Percentiles rank a stretch among this genome's conserved stretches.
Evolutionary conservation across 2,329 filamentous ascomycete species (phyloP).

Genomic region (Curvularia sp.): DNA sequence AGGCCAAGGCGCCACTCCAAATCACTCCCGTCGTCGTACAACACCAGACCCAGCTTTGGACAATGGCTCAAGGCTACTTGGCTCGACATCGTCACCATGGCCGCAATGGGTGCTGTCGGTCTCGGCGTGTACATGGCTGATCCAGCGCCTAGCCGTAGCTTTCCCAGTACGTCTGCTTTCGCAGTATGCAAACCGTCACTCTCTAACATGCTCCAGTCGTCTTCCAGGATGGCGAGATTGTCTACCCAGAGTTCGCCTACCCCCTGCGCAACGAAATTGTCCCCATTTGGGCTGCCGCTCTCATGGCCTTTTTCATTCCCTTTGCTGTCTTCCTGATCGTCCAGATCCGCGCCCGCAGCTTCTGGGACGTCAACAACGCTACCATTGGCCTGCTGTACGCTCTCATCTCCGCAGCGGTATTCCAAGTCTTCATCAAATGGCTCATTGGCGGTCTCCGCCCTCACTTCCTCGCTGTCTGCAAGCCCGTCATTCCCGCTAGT

Average conservation of each 20-base stretch:
- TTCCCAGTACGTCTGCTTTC: slow-evolving; percentile 54
- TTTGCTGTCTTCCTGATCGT: slow-evolving; percentile 69
- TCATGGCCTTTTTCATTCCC: slow-evolving; percentile 70
- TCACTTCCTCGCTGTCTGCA: slow-evolving; percentile 74
- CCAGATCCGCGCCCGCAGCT: slow-evolving; percentile 67
- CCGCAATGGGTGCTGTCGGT: slow-evolving; percentile 68
- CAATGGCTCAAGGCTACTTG: slow-evolving; percentile 74
- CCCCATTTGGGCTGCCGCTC: slow-evolving; percentile 73
- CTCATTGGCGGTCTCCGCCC: slow-evolving; percentile 71
- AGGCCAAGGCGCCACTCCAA: slow-evolving; percentile 19
- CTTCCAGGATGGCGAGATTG: slow-evolving; percentile 71
- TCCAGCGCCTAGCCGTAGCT: slow-evolving; percentile 72
- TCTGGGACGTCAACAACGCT: slow-evolving; percentile 70
- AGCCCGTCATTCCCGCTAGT: slow-evolving; percentile 62
- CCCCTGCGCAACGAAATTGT: slow-evolving; percentile 66
- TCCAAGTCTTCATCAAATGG: slow-evolving; percentile 79
- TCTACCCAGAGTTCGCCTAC: slow-evolving; percentile 74
- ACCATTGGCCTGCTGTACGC: slow-evolving; percentile 73
- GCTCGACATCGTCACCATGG: slow-evolving; percentile 73
- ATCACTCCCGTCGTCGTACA: slow-evolving; percentile 32
- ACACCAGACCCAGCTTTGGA: slow-evolving; percentile 64
- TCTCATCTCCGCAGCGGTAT: slow-evolving; percentile 73
- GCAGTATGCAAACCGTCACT: background rate
- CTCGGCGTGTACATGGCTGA: slow-evolving; percentile 72
- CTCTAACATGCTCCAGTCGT: slow-evolving; percentile 53